These are phyloP conservation scores for Suhomyces wounanorum DNA, from an alignment of 1,139 yeast genomes.

Conservation along the genomic window DNA sequence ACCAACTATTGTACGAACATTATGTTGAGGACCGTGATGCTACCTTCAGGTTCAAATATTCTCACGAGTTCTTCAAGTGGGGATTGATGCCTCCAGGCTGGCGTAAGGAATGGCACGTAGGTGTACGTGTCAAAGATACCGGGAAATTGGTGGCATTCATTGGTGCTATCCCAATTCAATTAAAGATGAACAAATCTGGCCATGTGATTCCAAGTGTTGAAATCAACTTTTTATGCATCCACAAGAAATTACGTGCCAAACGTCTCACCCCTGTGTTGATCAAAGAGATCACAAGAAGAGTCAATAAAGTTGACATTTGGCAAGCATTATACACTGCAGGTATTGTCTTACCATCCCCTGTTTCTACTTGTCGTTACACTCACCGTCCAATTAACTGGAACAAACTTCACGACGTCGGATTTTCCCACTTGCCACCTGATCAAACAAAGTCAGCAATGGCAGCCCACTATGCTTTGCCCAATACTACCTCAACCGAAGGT, in stretches of 20 bases:
- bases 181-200: conserved; percentile 59
- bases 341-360: conserved; percentile 85
- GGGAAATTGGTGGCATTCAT: conserved; percentile 88
- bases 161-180: conserved; percentile 80
- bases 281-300: conserved; percentile 91
- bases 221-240: conserved; percentile 91
- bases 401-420: conserved; percentile 86
- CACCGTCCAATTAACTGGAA: conserved; percentile 95
- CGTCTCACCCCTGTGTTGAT: conserved; percentile 92
- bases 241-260: conserved; percentile 89
- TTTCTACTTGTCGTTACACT: conserved; percentile 86
- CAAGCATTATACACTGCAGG: conserved; percentile 97
- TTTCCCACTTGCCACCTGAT: conserved; percentile 74
- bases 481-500: conserved; percentile 55
- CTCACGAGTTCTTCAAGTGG: conserved; percentile 85
- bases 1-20: conserved; percentile 78
- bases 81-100: conserved; percentile 95
- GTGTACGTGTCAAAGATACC: conserved; percentile 80
- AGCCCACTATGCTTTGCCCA: conserved; percentile 74
- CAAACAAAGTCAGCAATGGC: conserved; percentile 81
- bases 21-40: conserved; percentile 95
- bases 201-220: conserved; percentile 68
- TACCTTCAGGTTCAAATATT: conserved; percentile 86
- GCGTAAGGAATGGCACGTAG: conserved; percentile 86
- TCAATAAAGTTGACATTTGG: conserved; percentile 83